Conservation (phyloP, 2,329 filamentous ascomycete species). For the Fusarium torreyae region DNA sequence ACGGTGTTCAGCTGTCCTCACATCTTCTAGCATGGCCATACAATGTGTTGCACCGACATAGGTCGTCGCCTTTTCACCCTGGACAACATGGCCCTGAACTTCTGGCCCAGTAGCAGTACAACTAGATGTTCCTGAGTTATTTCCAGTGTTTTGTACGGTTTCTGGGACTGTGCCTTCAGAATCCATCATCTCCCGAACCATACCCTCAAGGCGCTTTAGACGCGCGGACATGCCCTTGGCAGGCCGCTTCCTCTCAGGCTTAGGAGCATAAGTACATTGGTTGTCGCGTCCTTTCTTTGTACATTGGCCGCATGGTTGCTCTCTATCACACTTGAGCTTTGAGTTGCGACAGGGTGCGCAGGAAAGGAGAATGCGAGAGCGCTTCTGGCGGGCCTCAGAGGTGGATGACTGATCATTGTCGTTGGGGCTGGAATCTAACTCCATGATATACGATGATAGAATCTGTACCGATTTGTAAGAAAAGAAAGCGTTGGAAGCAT, state of each 20-base stretch:
- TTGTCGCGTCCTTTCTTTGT: constrained; percentile 63
- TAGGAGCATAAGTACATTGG: constrained; percentile 65
- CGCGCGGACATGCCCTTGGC: constrained; percentile 68
- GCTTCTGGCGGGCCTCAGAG: constrained; percentile 55
- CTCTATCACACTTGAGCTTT: constrained; percentile 71
- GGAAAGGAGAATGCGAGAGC: constrained; percentile 66
- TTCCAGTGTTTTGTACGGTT: neutral
- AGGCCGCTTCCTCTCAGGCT: constrained; percentile 58
- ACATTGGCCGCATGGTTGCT: constrained; percentile 67
- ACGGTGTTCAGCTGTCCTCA: constrained; percentile 53
- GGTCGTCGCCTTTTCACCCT: constrained; percentile 60
- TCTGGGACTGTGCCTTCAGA: constrained; percentile 48
- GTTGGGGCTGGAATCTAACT: constrained; percentile 44
- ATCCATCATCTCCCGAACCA: constrained; percentile 71
- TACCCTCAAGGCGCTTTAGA: constrained; percentile 69
- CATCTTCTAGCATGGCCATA: constrained; percentile 73
- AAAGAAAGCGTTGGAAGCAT: too few relatives aligned
- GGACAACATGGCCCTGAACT: constrained; percentile 60
- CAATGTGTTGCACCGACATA: constrained; percentile 74
- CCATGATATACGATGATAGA: constrained; percentile 10
- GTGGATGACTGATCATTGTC: constrained; percentile 40
- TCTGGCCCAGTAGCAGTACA: constrained; percentile 42
- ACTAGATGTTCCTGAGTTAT: constrained; percentile 12
- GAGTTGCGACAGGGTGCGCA: constrained; percentile 67
- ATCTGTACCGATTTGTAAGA: too few relatives aligned